Conservation (phyloP, 2,329 filamentous ascomycete genomes). For the Ceratocystis diversiconidia region DNA sequence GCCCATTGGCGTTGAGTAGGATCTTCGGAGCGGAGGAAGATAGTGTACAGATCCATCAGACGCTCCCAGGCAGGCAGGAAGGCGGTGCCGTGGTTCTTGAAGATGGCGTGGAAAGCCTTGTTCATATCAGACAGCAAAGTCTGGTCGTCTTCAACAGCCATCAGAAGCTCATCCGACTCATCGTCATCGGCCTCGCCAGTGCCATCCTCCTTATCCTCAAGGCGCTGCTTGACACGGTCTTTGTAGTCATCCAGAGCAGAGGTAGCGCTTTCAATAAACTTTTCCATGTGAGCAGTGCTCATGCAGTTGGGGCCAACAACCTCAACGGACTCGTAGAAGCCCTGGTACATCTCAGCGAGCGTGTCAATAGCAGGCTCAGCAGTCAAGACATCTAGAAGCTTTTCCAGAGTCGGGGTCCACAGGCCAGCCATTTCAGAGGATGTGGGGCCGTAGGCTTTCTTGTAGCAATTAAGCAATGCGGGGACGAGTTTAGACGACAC, state of each 20-base stretch:
- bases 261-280: conserved; percentile 75
- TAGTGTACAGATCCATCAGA: conserved; percentile 70
- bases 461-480: conserved; percentile 83
- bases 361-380: conserved; percentile 94
- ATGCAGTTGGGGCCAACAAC: conserved; percentile 79
- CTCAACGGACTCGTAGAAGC: conserved; percentile 97
- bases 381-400: conserved; percentile 81
- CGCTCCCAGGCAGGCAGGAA: conserved; percentile 85
- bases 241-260: conserved; percentile 89
- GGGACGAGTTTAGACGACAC: conserved; percentile 91
- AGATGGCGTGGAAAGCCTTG: conserved; percentile 97
- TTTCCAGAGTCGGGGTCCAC: conserved; percentile 75
- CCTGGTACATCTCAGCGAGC: conserved; percentile 97
- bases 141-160: conserved; percentile 94
- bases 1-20: conserved; percentile 94
- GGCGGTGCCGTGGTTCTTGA: conserved; percentile 79
- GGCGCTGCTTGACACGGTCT: conserved; percentile 63
- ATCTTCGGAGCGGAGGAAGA: conserved; percentile 67
- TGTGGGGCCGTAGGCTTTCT: conserved; percentile 71
- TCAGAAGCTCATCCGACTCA: conserved; percentile 69
- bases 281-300: conserved; percentile 61
- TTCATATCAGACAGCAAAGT: conserved; percentile 97
- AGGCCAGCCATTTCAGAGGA: conserved; percentile 68
- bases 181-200: conserved; percentile 83
- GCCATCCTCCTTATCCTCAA: conserved; percentile 60